Conservation (phyloP, 2,329 filamentous ascomycete species). For the Beauveria rudraprayagi region DNA sequence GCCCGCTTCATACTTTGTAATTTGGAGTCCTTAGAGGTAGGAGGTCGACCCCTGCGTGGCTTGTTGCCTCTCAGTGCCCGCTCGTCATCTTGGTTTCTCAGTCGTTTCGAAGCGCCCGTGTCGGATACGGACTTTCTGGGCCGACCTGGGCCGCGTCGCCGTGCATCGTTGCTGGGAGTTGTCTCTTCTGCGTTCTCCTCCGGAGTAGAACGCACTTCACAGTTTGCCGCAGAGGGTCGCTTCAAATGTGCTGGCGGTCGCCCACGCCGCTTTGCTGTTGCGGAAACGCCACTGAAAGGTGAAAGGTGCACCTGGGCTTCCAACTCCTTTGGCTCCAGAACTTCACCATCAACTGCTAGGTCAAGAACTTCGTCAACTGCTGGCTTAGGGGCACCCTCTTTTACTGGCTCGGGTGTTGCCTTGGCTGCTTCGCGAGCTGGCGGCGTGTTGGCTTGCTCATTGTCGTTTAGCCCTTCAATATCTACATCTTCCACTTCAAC, state of each 20-base stretch:
- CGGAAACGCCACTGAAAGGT: neutral
- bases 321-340: neutral
- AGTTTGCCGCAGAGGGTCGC: slow-evolving; percentile 9
- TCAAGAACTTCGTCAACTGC: neutral
- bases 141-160: slow-evolving; percentile 18
- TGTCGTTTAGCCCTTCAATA: slow-evolving; percentile 19
- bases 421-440: neutral
- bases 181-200: neutral
- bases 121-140: slow-evolving; percentile 21
- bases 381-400: neutral
- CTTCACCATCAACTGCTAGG: neutral
- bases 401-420: neutral
- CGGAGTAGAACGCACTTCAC: slow-evolving; percentile 15
- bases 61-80: neutral
- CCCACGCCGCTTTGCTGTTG: slow-evolving; percentile 16
- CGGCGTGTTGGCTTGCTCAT: neutral
- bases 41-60: slow-evolving; percentile 19
- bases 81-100: neutral
- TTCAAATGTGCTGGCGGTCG: slow-evolving; percentile 12
- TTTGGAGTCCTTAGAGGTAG: slow-evolving; percentile 13
- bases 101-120: slow-evolving; percentile 14
- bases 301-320: neutral
- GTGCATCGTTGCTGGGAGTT: slow-evolving; percentile 14
- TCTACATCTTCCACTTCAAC: slow-evolving; percentile 38
- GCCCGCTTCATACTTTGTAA: neutral